Evolutionary conservation across 2,329 filamentous ascomycete genomes (phyloP).

Genomic region (Trichoderma pleuroti): DNA sequence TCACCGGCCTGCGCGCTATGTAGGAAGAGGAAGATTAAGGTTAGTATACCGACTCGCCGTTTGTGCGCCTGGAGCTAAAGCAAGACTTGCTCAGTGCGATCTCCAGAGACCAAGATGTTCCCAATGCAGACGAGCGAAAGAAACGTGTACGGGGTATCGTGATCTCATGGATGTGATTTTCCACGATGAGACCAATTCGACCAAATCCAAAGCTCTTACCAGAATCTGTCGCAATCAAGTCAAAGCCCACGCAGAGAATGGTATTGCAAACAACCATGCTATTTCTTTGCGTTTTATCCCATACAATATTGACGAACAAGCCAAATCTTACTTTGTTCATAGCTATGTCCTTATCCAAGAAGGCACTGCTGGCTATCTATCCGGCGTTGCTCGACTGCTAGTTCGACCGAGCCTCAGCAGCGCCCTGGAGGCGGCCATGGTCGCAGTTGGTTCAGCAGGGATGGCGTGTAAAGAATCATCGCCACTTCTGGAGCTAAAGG

Average conservation of each 20-base stretch:
- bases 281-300: background rate
- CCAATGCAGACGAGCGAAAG: background rate
- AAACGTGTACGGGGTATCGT: background rate
- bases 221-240: background rate
- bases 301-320: background rate
- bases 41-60: background rate
- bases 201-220: background rate
- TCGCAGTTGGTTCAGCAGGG: background rate
- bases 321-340: background rate
- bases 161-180: background rate
- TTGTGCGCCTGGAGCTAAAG: background rate
- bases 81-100: background rate
- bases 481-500: background rate
- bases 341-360: background rate
- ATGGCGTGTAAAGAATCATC: background rate
- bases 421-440: background rate
- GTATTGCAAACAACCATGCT: background rate
- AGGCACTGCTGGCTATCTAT: background rate
- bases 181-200: background rate
- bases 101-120: background rate
- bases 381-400: background rate
- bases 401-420: background rate
- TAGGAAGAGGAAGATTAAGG: background rate
- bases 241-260: background rate
- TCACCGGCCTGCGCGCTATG: background rate